A percentile compares a stretch with the other conserved stretches of the same genome.
These are phyloP conservation scores for Curvularia spicifera DNA, from an alignment of 2,329 filamentous ascomycete species.

Conservation along the genomic window DNA sequence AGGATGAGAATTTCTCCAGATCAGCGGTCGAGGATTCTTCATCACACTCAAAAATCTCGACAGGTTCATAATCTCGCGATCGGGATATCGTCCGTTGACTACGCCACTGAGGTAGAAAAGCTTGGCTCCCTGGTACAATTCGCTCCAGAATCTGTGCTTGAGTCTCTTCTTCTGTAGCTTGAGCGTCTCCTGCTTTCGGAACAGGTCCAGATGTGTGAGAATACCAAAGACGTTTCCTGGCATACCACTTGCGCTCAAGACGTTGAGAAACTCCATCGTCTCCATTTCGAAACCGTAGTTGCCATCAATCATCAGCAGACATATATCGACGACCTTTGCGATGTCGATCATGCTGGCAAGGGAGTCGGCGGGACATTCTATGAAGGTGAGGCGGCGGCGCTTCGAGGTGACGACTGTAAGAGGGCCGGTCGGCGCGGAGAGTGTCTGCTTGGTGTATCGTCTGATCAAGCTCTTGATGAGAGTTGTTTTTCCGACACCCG, in stretches of 20 bases:
- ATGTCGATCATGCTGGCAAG: slow-evolving; percentile 96
- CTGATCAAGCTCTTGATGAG: slow-evolving; percentile 92
- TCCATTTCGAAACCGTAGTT: slow-evolving; percentile 99
- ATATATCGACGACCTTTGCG: slow-evolving; percentile 96
- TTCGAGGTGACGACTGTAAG: slow-evolving; percentile 97
- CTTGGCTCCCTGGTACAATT: slow-evolving; percentile 95
- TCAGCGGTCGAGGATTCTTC: slow-evolving; percentile 96
- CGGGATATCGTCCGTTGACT: slow-evolving; percentile 94
- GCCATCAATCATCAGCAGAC: slow-evolving; percentile 96
- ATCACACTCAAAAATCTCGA: slow-evolving; percentile 96
- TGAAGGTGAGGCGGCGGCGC: slow-evolving; percentile 89
- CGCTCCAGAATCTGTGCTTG: slow-evolving; percentile 95
- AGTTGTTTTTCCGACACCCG: slow-evolving; percentile 93
- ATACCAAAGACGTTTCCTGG: slow-evolving; percentile 98
- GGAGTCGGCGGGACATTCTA: slow-evolving; percentile 94
- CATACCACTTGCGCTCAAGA: slow-evolving; percentile 93
- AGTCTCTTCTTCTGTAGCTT: slow-evolving; percentile 95
- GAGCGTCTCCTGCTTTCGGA: slow-evolving; percentile 89
- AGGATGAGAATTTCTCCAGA: slow-evolving; percentile 96
- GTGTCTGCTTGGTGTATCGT: slow-evolving; percentile 93
- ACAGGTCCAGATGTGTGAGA: slow-evolving; percentile 92
- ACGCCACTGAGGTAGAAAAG: slow-evolving; percentile 96
- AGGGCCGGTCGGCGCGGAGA: slow-evolving; percentile 87
- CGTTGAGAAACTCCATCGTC: slow-evolving; percentile 98
- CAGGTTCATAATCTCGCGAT: slow-evolving; percentile 94